Evolutionary conservation across 2,329 filamentous ascomycete species (phyloP), one percentile per base, ranked within the genome.

Genomic region (Aspergillus brunneoviolaceus): DNA sequence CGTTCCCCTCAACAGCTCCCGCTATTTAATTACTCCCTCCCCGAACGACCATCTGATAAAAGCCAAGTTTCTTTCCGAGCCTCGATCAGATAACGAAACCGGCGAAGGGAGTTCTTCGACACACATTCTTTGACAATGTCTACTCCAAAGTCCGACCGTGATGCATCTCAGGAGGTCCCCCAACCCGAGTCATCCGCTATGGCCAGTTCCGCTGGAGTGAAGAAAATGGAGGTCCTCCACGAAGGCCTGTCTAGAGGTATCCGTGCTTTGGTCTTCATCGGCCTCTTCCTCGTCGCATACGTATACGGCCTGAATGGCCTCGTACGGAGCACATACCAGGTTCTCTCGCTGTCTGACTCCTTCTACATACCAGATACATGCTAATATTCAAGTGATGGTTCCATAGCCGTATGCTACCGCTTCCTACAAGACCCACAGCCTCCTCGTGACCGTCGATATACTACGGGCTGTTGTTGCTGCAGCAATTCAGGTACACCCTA

Each of bases 261-360:
- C 69, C 84, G 84, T 31, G 63, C 84, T 60, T 77, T 80, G 62
- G 80, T 89, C 70, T 88, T 89, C 72, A 67, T 83, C 10, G 79
- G 85, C 25, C 78, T 89, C 63, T 89, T 89, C 70, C 70, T 89
- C 33, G 76, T 89, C 56, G 83, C 86, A 11, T 89, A 88, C 70
- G 84, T 81, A 35, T 89, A 89, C 69, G 83, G 84, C 2, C 77
- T 88, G 23, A 85, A 88, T 63, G 83, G 83, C 25, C 83, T 78
- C 1, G 77, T 87, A 49, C 80, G 85, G 14, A 63, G 63, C 12
- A 78, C 80, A 6, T 86, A 85, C 66, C 82, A 81, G 66, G 70
- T 72, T 16, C n/a, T 49, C 62, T 23, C 2, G 27, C 27, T 42
- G 1, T 25, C 45, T 29, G 5, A 11, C 1, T 5, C 27, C 49